phyloP scores from a whole-genome alignment of 331 rosid species.

The Rhamnella rubrinervis region DNA sequence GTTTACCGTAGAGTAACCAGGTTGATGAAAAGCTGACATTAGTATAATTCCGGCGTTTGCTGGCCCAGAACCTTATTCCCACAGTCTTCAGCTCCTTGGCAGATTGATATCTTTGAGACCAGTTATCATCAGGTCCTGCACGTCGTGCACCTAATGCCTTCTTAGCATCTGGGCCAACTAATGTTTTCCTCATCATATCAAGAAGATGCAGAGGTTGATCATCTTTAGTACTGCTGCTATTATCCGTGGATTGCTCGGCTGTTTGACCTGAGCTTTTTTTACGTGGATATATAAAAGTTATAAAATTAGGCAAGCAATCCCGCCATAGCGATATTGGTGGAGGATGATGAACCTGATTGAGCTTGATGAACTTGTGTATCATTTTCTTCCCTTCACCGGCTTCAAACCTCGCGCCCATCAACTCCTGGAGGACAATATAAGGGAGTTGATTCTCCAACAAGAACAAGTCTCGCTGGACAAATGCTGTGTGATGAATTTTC shows the following conservation, averaged over 20 bases:
- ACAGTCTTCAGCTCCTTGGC: not conserved
- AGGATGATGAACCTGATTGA: too few relatives aligned
- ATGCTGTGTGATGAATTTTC: not conserved
- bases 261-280: too few relatives aligned
- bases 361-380: not conserved
- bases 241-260: too few relatives aligned
- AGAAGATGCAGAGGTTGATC: constrained; percentile 7
- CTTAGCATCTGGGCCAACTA: too few relatives aligned
- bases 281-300: too few relatives aligned
- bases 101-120: too few relatives aligned
- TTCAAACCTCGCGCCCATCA: not conserved
- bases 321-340: too few relatives aligned
- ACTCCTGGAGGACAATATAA: not conserved
- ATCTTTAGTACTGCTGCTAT: too few relatives aligned
- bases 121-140: too few relatives aligned
- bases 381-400: not conserved
- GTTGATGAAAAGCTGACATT: not conserved
- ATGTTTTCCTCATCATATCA: not conserved
- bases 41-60: not conserved
- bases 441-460: constrained; percentile 25
- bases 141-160: too few relatives aligned
- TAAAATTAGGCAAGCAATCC: too few relatives aligned
- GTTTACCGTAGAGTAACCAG: not conserved
- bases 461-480: constrained; percentile 14
- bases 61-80: not conserved